These are phyloP conservation scores for Skeletonema tropicum DNA, from an alignment of 108 stramenopile species.

Conservation along the genomic window DNA sequence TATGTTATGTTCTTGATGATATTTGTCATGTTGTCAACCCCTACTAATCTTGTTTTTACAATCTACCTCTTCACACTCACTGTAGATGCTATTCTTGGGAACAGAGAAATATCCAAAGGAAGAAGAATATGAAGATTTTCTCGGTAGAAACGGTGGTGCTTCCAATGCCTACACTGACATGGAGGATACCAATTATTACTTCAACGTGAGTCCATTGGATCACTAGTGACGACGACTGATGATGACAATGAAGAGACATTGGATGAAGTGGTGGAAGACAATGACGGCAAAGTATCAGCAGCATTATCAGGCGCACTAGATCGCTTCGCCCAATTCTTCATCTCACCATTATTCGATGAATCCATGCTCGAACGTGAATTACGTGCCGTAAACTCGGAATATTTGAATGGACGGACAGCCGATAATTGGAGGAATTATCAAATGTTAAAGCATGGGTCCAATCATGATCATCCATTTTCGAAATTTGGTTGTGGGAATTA, in stretches of 20 bases:
- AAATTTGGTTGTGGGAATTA: conserved; percentile 97
- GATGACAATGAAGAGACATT: conserved; percentile 7
- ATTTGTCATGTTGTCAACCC: no score
- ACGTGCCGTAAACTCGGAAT: conserved; percentile 95
- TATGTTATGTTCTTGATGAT: no score
- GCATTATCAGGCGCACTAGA: conserved; percentile 89
- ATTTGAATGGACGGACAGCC: conserved; percentile 89
- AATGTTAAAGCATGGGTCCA: conserved; percentile 70
- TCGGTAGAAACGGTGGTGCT: conserved; percentile 86
- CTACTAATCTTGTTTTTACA: neutral
- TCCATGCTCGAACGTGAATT: conserved; percentile 92
- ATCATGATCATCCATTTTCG: conserved; percentile 75
- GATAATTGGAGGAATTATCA: conserved; percentile 94
- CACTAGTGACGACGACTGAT: no score
- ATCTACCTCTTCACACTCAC: neutral
- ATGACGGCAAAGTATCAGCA: conserved; percentile 48
- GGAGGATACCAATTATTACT: conserved; percentile 97
- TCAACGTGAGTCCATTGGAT: conserved; percentile 74
- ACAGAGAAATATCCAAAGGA: conserved; percentile 94
- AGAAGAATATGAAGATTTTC: conserved; percentile 87
- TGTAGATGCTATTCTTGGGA: conserved; percentile 90
- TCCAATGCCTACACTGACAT: conserved; percentile 97
- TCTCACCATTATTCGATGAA: conserved; percentile 89
- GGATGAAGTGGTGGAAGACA: neutral
- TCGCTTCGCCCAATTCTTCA: conserved; percentile 95